phyloP scores from a whole-genome alignment of 2,329 filamentous ascomycete genomes.

The Neopestalotiopsis rosae region DNA sequence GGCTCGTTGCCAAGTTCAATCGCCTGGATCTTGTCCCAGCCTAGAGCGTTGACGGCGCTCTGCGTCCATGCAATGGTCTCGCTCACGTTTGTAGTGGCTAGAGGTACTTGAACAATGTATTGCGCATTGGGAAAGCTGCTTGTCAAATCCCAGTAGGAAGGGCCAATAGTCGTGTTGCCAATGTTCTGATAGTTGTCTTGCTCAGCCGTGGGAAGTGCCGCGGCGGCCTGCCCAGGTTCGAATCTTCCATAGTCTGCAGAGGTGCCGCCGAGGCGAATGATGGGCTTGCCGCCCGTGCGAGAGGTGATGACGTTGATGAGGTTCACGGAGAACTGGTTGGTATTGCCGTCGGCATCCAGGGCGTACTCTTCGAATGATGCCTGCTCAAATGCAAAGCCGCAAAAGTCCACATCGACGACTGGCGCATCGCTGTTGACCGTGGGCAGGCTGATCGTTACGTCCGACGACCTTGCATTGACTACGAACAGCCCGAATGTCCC shows the following conservation, averaged over 20 bases:
- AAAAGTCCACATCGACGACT: slow-evolving; percentile 32
- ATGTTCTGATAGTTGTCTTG: slow-evolving; percentile 40
- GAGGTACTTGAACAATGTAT: slow-evolving; percentile 42
- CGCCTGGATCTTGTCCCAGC: slow-evolving; percentile 39
- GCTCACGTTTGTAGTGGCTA: slow-evolving; percentile 41
- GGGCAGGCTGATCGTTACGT: background rate
- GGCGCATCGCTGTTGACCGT: background rate
- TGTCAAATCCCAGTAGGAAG: slow-evolving; percentile 39
- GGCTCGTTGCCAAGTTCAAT: slow-evolving; percentile 43
- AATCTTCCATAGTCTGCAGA: slow-evolving; percentile 42
- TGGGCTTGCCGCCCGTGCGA: slow-evolving; percentile 39
- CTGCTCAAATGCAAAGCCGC: slow-evolving; percentile 39
- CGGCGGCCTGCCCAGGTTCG: slow-evolving; percentile 35
- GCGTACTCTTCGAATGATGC: slow-evolving; percentile 40
- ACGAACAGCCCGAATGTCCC: background rate
- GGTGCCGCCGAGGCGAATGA: slow-evolving; percentile 42
- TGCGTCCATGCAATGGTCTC: slow-evolving; percentile 40
- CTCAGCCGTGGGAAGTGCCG: slow-evolving; percentile 38
- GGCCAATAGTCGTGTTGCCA: slow-evolving; percentile 40
- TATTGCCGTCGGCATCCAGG: slow-evolving; percentile 34
- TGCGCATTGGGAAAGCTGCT: slow-evolving; percentile 37
- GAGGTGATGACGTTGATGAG: slow-evolving; percentile 39
- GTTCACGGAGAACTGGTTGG: slow-evolving; percentile 40
- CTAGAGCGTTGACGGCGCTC: slow-evolving; percentile 35
- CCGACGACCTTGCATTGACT: too few species aligned